Evolutionary conservation across 257 asterid genomes (phyloP), one percentile per base, ranked within the genome.

Genomic region (Petrea volubilis): DNA sequence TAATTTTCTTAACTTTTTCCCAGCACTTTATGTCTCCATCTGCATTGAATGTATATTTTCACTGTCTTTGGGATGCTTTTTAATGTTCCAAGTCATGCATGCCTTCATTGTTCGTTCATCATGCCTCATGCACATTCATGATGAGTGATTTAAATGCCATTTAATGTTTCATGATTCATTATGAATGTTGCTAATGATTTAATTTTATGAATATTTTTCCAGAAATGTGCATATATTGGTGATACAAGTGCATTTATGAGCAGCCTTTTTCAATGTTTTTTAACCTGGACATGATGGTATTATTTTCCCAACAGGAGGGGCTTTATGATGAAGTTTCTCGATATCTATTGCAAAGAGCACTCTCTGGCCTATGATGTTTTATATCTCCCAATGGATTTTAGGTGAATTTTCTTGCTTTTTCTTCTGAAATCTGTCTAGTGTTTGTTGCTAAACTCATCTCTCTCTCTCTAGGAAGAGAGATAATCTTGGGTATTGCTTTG

Each of bases 351-450:
- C 80, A 18, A 6, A 14, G 15, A 3, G 0, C 36, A 81, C 72
- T 33, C 70, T 4, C 41, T 87, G 41, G 89, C 66, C 61, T 89
- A 85, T 49, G 96, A 89, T 68, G 85, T 89, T 28, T 8, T 88
- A 12, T 86, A 89, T 47, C 73, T 89, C 0, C 96, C 96, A 0
- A 76, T 86, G 51, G 96, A 88, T 29, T 89, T 86, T 43, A 33
- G 72, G 96, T 89, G n/a, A 78, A 70, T 7, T 20, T 17, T 5
- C 2, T 21, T 38, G 11, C 43, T 4, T 34, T 4, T 41, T 6
- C 28, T 47, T 7, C 1, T 1, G 55, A n/a, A n/a, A 0, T 17
- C 23, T 4, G 6, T 23, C 6, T n/a, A 14, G 8, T 21, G 2
- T 17, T 6, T 5, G 7, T 52, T 41, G 11, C 28, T 15, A 6